Evolutionary conservation across 169 alveolate genomes (phyloP), one percentile per base, ranked within the genome.

Genomic region (Plasmodium inui): DNA sequence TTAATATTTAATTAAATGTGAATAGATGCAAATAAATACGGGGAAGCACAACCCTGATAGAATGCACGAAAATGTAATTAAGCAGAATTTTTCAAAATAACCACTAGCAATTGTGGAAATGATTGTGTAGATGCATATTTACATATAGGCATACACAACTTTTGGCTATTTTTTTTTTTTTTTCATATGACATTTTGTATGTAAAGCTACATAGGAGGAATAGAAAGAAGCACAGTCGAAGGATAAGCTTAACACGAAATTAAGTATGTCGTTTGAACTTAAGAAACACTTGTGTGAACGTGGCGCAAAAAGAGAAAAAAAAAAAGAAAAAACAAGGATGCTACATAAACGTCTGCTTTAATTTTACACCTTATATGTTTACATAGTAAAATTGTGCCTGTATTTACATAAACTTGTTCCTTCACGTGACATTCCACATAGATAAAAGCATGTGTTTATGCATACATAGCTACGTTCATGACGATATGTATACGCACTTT

Each of bases 1-100:
- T 71, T 83, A 61, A 83, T 84, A 28, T 85, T 86, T 86, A 39
- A 74, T 70, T 70, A 73, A 26, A 26, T 67, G 30, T 67, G 17
- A 67, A 7, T 67, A 67, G 22, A 67, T 28, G 39, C 37, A 67
- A 67, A 67, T 67, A 67, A 67, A 67, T 67, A 67, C 76, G n/a
- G 39, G 76, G n/a, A 67, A 67, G 37, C n/a, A 10, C 2, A 70
- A 86, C 14, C 70, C 74, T 41, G 12, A 44, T 71, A 9, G 34
- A 57, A 83, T 83, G 72, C 1, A 26, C 12, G 30, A 9, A 67
- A 26, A 28, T 67, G 37, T 67, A 67, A 67, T n/a, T 28, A 67
- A 61, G 37, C 17, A 67, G 19, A 67, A 67, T 3, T 67, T 67
- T 67, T 14, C 37, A 67, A 67, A 67, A 67, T 67, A 67, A 67